A percentile compares a stretch with the other conserved stretches of the same genome.
Evolutionary conservation across 164 flowering plant species (phyloP).

Genomic region (Stephania cephalantha): DNA sequence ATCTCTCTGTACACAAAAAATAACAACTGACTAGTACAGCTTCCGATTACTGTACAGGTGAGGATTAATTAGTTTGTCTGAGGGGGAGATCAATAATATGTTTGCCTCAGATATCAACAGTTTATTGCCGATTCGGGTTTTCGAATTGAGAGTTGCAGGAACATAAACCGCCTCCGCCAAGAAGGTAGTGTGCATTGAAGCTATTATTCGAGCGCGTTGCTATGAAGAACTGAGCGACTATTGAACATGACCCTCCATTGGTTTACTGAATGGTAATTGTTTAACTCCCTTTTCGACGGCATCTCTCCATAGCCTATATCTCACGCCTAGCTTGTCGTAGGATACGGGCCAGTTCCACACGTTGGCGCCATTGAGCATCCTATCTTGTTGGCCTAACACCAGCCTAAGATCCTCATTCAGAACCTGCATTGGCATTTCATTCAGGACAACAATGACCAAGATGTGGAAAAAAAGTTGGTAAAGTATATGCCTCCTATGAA

Average conservation of each 20-base stretch:
- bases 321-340: constrained; percentile 89
- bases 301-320: constrained; percentile 91
- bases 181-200: not conserved
- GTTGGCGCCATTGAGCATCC: constrained; percentile 85
- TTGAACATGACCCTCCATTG: constrained; percentile 9
- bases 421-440: constrained; percentile 39
- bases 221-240: not conserved
- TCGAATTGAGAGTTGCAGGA: not conserved
- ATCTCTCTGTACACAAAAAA: constrained; percentile 33
- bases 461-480: too few relatives aligned
- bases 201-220: not conserved
- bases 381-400: constrained; percentile 90
- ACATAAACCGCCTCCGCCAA: not conserved
- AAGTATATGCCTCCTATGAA: too few relatives aligned
- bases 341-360: constrained; percentile 89
- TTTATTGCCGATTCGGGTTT: constrained; percentile 10
- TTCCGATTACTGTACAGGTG: constrained; percentile 24
- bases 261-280: constrained; percentile 42
- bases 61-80: not conserved
- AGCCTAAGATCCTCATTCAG: constrained; percentile 87
- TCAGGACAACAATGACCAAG: too few relatives aligned
- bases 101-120: constrained; percentile 22
- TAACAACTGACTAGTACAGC: constrained; percentile 13
- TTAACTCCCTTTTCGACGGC: constrained; percentile 66
- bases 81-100: constrained; percentile 9